Evolutionary conservation across 768 basidiomycete species (phyloP).

Genomic region (Lactarius tabidus): DNA sequence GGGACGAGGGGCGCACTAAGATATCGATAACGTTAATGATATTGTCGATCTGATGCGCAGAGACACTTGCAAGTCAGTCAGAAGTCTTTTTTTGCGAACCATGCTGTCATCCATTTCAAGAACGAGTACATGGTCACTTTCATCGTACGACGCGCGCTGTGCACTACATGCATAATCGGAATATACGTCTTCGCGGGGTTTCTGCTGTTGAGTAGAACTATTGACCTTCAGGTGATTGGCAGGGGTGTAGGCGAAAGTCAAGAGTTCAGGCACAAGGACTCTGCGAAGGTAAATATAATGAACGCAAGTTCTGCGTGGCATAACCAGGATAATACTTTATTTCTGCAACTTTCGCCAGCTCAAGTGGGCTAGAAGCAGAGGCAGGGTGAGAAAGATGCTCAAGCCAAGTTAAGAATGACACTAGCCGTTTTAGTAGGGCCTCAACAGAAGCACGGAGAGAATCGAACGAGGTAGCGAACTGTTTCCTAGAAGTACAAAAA

Average conservation of each 20-base stretch:
- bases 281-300: constrained; percentile 35
- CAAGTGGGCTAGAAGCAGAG: constrained; percentile 55
- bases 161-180: constrained; percentile 13
- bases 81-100: constrained; percentile 1
- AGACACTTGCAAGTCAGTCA: constrained; percentile 12
- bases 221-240: constrained; percentile 56
- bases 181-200: background rate
- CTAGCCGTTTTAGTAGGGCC: constrained; percentile 67
- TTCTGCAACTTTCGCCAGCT: constrained; percentile 74
- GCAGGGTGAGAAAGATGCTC: constrained; percentile 4
- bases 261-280: constrained; percentile 73
- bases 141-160: constrained; percentile 32
- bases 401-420: constrained; percentile 4
- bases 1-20: constrained; percentile 14
- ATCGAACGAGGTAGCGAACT: constrained; percentile 75
- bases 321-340: constrained; percentile 53
- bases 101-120: constrained; percentile 49
- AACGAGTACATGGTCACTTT: constrained; percentile 47
- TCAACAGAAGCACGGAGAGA: constrained; percentile 78
- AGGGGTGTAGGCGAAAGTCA: constrained; percentile 81
- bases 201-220: constrained; percentile 41
- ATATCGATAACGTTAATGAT: background rate
- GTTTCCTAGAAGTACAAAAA: constrained; percentile 77
- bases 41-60: background rate
- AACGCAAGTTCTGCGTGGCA: background rate